Evolutionary conservation across 2,329 filamentous ascomycete genomes (phyloP).

Genomic region (Fusarium graminum): DNA sequence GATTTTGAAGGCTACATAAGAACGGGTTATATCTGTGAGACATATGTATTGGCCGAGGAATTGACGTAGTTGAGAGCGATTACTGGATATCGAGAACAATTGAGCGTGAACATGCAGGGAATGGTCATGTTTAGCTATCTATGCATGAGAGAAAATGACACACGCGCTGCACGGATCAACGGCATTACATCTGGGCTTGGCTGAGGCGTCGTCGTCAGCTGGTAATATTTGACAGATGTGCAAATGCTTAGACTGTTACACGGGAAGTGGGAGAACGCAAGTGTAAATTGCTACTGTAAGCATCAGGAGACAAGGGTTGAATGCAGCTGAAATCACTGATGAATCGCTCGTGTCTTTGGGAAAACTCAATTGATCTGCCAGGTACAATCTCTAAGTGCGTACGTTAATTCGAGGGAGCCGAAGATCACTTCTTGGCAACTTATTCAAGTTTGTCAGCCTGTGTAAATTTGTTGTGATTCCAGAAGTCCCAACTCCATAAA

Average conservation of each 20-base stretch:
- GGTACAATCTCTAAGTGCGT: conserved; percentile 8
- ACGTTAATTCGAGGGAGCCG: conserved; percentile 31
- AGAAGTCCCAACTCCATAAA: background rate
- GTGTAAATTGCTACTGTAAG: conserved; percentile 31
- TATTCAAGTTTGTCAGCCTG: conserved; percentile 17
- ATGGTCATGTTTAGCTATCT: background rate
- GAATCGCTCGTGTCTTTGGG: conserved; percentile 11
- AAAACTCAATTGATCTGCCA: conserved; percentile 37
- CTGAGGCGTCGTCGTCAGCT: conserved; percentile 47
- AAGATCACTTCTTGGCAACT: conserved; percentile 41
- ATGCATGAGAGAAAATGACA: background rate
- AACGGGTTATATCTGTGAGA: conserved; percentile 81
- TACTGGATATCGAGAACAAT: conserved; percentile 53
- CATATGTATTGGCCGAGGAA: conserved; percentile 75
- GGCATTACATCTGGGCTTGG: conserved; percentile 40
- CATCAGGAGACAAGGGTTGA: conserved; percentile 25
- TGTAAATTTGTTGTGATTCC: conserved; percentile 22
- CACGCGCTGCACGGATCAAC: conserved; percentile 33
- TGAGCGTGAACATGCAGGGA: conserved; percentile 11
- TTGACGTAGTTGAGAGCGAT: conserved; percentile 62
- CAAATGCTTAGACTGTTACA: conserved; percentile 15
- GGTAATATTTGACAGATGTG: conserved; percentile 11
- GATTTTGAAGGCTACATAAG: conserved; percentile 82
- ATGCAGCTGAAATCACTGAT: conserved; percentile 15
- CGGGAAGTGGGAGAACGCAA: conserved; percentile 38